These are phyloP conservation scores for Pisolithus tinctorius DNA, from an alignment of 768 basidiomycete species.

Conservation along the genomic window DNA sequence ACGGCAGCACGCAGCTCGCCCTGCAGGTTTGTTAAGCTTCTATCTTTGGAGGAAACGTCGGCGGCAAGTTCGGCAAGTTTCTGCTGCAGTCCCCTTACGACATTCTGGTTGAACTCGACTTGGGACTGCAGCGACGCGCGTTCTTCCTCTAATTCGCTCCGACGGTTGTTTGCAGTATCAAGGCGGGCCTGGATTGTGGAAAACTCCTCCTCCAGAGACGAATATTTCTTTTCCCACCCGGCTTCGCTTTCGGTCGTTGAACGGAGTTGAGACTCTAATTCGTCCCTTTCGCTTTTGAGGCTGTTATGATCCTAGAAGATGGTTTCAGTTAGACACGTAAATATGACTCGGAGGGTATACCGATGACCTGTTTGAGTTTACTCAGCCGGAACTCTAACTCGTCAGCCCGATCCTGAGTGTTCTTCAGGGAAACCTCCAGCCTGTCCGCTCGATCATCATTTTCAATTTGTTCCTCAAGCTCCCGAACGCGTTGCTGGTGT, in stretches of 20 bases:
- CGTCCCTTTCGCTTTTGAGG: conserved; percentile 58
- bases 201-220: conserved; percentile 38
- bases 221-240: conserved; percentile 43
- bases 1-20: conserved; percentile 58
- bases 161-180: conserved; percentile 37
- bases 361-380: conserved; percentile 65
- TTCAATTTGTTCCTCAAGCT: conserved; percentile 77
- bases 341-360: neutral
- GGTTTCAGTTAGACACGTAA: neutral
- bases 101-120: conserved; percentile 37
- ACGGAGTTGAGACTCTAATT: conserved; percentile 41
- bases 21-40: conserved; percentile 54
- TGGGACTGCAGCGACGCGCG: conserved; percentile 44
- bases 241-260: conserved; percentile 36
- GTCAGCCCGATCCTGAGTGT: conserved; percentile 75
- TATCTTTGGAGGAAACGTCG: conserved; percentile 45
- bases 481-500: conserved; percentile 52
- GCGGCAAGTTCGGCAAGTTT: conserved; percentile 50
- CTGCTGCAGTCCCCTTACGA: conserved; percentile 49
- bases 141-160: conserved; percentile 41
- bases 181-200: conserved; percentile 37
- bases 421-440: conserved; percentile 64
- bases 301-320: conserved; percentile 45
- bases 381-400: conserved; percentile 79
- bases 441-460: conserved; percentile 76